A percentile compares a stretch with the other conserved stretches of the same genome.
These are phyloP conservation scores for Nematocida ausubeli DNA, from an alignment of 371 early-diverging fungal genomes.

Conservation along the genomic window DNA sequence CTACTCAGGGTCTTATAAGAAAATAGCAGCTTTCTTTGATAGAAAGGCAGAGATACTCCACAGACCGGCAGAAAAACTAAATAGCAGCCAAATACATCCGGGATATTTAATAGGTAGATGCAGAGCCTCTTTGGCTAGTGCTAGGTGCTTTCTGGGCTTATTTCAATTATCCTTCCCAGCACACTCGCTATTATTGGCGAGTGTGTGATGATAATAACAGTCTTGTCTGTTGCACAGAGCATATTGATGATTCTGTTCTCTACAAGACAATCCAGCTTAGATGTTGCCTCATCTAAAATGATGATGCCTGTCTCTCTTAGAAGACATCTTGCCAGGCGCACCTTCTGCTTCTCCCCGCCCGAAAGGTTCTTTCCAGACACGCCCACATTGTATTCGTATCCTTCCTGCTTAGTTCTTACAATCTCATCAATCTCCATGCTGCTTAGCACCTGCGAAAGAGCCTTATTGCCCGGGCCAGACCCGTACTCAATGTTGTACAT, in stretches of 20 bases:
- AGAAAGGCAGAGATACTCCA: too few relatives aligned
- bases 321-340: slow-evolving; percentile 75
- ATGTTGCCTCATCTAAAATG: slow-evolving; percentile 89
- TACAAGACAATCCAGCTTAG: slow-evolving; percentile 77
- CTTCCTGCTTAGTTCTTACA: slow-evolving; percentile 71
- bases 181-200: slow-evolving; percentile 16
- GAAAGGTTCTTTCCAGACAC: slow-evolving; percentile 81
- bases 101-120: too few relatives aligned
- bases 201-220: slow-evolving; percentile 49
- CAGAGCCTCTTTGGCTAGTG: too few relatives aligned
- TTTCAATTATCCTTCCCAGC: slow-evolving; percentile 15
- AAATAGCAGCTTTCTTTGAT: too few relatives aligned
- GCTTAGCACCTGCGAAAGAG: slow-evolving; percentile 70
- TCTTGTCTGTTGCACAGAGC: not conserved
- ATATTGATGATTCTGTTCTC: slow-evolving; percentile 70
- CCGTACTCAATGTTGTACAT: slow-evolving; percentile 75
- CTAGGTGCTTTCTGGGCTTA: not conserved
- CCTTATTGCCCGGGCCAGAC: slow-evolving; percentile 66
- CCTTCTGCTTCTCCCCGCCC: slow-evolving; percentile 85
- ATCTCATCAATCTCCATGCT: slow-evolving; percentile 74
- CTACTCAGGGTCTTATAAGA: too few relatives aligned
- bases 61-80: too few relatives aligned
- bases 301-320: slow-evolving; percentile 77
- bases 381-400: slow-evolving; percentile 82
- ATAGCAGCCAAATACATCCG: too few relatives aligned